These are phyloP conservation scores for Rhytidiadelphus loreus DNA, from an alignment of 225 moss, liverwort and hornwort species.

Conservation along the genomic window DNA sequence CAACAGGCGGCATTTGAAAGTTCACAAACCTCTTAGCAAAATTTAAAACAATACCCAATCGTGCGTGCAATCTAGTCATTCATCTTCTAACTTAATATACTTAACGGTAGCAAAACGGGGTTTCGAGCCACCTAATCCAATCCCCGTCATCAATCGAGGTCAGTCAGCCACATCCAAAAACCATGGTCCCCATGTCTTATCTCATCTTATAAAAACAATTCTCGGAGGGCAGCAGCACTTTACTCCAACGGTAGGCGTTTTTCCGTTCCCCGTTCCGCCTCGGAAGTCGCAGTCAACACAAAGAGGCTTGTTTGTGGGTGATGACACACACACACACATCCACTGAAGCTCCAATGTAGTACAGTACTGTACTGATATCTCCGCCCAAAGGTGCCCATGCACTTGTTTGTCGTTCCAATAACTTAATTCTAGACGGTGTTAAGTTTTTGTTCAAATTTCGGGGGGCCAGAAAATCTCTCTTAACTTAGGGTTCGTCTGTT, in stretches of 20 bases:
- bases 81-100: background rate
- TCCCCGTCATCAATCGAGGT: background rate
- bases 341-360: background rate
- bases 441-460: background rate
- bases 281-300: background rate
- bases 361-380: background rate
- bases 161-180: too few relatives aligned
- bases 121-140: background rate
- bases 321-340: background rate
- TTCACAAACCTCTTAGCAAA: background rate
- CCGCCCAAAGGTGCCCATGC: too few relatives aligned
- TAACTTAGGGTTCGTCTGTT: too few relatives aligned
- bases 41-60: background rate
- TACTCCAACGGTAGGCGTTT: background rate
- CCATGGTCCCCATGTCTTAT: background rate
- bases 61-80: background rate
- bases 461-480: too few relatives aligned
- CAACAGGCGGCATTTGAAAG: background rate
- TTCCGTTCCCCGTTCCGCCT: background rate
- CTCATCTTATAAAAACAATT: background rate
- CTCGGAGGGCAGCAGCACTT: background rate
- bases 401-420: background rate
- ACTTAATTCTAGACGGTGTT: background rate
- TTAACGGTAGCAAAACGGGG: background rate
- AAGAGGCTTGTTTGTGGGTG: background rate